phyloP scores from a whole-genome alignment of 805 yeast genomes.

The Wickerhamiella siamensis region DNA sequence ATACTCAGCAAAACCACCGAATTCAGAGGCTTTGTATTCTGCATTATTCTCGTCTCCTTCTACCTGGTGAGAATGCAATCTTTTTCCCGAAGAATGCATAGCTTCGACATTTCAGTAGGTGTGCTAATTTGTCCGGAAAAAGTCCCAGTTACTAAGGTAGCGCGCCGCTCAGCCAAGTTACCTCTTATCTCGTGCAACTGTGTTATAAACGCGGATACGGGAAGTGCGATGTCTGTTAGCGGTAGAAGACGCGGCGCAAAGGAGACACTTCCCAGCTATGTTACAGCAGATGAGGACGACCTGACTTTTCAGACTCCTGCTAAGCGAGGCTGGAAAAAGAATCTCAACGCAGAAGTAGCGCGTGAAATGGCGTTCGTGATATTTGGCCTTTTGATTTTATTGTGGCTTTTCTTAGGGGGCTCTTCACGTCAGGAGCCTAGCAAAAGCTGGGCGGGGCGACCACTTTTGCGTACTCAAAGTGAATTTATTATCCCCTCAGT shows the following conservation, averaged over 20 bases:
- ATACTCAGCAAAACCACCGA: conserved; percentile 57
- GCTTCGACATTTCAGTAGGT: not conserved
- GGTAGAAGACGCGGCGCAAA: not conserved
- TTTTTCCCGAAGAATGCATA: not conserved
- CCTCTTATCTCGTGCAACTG: not conserved
- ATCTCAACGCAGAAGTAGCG: conserved; percentile 14
- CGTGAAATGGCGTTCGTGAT: conserved; percentile 18
- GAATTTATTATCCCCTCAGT: conserved; percentile 19
- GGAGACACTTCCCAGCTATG: conserved; percentile 16
- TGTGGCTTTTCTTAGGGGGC: conserved; percentile 19
- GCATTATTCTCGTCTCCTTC: not conserved
- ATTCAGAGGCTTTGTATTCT: conserved; percentile 16
- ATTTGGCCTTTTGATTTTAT: conserved; percentile 15
- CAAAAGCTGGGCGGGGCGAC: conserved; percentile 6
- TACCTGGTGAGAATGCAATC: not conserved
- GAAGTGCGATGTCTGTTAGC: not conserved
- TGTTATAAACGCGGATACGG: not conserved
- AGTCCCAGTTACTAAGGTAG: too few relatives aligned
- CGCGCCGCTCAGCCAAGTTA: not conserved
- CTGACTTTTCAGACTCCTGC: conserved; percentile 3
- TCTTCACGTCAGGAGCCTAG: conserved; percentile 2
- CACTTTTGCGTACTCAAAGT: conserved; percentile 8
- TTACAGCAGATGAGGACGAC: conserved; percentile 14
- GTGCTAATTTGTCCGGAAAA: too few relatives aligned
- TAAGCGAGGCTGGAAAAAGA: conserved; percentile 5